A percentile compares a stretch with the other conserved stretches of the same genome.
These are phyloP conservation scores for Dryas octopetala DNA, from an alignment of 306 rosid species.

Conservation along the genomic window DNA sequence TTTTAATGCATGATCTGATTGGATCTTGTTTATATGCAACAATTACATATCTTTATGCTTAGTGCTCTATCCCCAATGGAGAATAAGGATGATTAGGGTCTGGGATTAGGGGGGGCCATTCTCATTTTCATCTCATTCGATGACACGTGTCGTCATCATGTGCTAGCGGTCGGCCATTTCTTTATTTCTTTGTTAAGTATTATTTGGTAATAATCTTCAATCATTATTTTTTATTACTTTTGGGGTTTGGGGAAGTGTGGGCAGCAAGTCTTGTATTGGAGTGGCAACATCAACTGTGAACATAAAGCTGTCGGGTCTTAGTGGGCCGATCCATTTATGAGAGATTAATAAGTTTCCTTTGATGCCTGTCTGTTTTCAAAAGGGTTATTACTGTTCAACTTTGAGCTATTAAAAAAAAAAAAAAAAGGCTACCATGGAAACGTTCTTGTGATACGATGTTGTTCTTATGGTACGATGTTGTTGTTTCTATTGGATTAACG, in stretches of 20 bases:
- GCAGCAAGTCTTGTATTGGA: background rate
- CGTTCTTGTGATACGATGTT: too few species aligned
- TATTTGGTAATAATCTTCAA: background rate
- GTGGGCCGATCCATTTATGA: background rate
- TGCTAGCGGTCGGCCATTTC: conserved; percentile 11
- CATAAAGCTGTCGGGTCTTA: conserved; percentile 16
- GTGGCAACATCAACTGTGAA: background rate
- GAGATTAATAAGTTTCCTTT: background rate
- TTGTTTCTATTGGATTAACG: too few species aligned
- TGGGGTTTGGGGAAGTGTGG: background rate
- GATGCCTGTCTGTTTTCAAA: too few species aligned
- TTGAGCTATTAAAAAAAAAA: too few species aligned
- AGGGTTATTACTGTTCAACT: too few species aligned
- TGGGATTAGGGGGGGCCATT: background rate
- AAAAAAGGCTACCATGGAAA: too few species aligned
- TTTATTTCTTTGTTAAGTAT: background rate
- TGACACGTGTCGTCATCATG: background rate
- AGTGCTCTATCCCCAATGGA: background rate
- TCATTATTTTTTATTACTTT: background rate
- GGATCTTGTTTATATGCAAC: background rate
- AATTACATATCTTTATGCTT: background rate
- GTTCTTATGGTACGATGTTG: too few species aligned
- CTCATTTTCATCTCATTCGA: too few species aligned
- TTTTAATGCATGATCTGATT: background rate
- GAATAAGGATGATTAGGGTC: background rate